Evolutionary conservation across 306 rosid species (phyloP), one percentile per base, ranked within the genome.

Genomic region (Citrullus colocynthis): DNA sequence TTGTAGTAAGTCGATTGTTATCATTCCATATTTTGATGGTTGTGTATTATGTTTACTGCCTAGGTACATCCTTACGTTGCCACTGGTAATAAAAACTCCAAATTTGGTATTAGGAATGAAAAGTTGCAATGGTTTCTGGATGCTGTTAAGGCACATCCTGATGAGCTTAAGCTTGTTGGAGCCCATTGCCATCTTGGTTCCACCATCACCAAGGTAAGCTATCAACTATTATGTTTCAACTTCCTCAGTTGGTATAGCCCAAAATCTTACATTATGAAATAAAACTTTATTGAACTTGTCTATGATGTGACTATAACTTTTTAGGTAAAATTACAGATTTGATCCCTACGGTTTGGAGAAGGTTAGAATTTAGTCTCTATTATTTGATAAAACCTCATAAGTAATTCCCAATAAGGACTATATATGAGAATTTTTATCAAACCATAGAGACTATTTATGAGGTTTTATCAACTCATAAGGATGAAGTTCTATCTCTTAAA

Each of bases 111-210:
- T 57, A 92, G 97, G 88, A 90, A 95, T 85, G 98, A 95, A 84
- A 95, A 89, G 90, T 82, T 92, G 87, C 98, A 89, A 76, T 95
- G 97, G 97, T 95, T 95, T 90, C 81, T 95, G 70, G 98, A 92
- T 86, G 86, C 82, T 41, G 88, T 95, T 59, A 95, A 95, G 90
- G 91, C 83, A 51, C 89, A 95, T 76, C 88, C 96, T 20, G 80
- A 84, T 75, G 97, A 95, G 84, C 80, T 95, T 57, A 95, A 92
- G 84, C 98, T 95, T 75, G 98, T 90, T 15, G 98, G 98, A 30
- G 97, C 93, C 45, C 98, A 95, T 81, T 95, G 97, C 82, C 98
- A 92, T 89, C 98, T 92, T 66, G 97, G 97, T 55, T 95, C 98
- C 80, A 95, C 98, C 80, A 92, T 92, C 79, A 90, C 97, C 77